Percentiles rank a stretch among this genome's conserved stretches.
These are phyloP conservation scores for Zanthoxylum bungeanum DNA, from an alignment of 345 rosid genomes.

Conservation along the genomic window DNA sequence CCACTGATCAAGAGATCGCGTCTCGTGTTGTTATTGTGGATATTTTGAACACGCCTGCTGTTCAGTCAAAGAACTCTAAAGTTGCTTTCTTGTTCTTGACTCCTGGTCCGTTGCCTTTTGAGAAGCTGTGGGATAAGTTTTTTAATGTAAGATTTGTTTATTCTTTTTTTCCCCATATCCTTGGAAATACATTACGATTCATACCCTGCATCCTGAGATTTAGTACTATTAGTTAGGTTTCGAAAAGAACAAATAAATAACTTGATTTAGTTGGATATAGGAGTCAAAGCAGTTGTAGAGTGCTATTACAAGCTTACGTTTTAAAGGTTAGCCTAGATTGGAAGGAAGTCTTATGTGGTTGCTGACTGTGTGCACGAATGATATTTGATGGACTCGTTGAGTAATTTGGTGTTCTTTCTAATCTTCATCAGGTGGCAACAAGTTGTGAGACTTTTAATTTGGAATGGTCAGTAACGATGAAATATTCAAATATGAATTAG, in stretches of 20 bases:
- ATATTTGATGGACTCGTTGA: background rate
- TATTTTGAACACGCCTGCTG: conserved; percentile 53
- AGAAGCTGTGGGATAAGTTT: conserved; percentile 92
- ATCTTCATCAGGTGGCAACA: background rate
- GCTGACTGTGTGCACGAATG: background rate
- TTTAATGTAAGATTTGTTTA: conserved; percentile 47
- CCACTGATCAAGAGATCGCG: conserved; percentile 76
- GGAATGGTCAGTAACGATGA: background rate
- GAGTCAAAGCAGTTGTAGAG: background rate
- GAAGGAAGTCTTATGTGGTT: background rate
- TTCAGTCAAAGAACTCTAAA: conserved; percentile 51
- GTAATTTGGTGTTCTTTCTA: background rate
- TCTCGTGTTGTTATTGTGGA: conserved; percentile 71
- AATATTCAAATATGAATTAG: background rate
- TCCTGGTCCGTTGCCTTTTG: conserved; percentile 84
- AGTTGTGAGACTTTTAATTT: background rate
- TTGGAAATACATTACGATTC: background rate
- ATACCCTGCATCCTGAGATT: background rate
- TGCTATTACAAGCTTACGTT: background rate
- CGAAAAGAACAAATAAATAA: background rate
- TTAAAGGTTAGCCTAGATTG: background rate
- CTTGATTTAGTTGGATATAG: background rate
- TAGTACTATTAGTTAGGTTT: background rate
- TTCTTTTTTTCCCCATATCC: background rate
- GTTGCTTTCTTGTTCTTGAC: conserved; percentile 92